Evolutionary conservation across 768 basidiomycete species (phyloP).

Genomic region (Boletus pseudopeckii): DNA sequence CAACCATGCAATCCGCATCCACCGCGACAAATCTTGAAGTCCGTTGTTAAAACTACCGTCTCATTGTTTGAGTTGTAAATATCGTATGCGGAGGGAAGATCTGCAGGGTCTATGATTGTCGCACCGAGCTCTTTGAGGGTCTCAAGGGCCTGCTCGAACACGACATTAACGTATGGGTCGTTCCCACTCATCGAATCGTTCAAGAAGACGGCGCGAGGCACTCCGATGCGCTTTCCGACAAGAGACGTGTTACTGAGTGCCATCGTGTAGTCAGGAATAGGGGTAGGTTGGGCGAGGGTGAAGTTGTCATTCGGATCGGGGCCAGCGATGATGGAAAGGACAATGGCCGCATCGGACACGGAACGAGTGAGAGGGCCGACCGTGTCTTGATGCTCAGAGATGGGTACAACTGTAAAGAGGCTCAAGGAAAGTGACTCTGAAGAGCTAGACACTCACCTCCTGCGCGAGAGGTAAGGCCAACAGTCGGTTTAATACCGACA

Average conservation of each 20-base stretch:
- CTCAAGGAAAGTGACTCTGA: background rate
- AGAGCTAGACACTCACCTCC: constrained; percentile 39
- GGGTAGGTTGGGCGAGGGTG: constrained; percentile 48
- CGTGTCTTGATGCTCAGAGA: constrained; percentile 55
- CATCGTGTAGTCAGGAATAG: constrained; percentile 53
- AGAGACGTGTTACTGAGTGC: constrained; percentile 49
- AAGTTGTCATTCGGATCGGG: constrained; percentile 53
- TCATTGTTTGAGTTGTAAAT: constrained; percentile 50
- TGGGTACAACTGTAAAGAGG: constrained; percentile 46
- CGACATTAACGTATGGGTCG: constrained; percentile 32
- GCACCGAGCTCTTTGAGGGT: constrained; percentile 39
- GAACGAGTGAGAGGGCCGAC: constrained; percentile 56
- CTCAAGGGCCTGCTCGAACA: constrained; percentile 41
- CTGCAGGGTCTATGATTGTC: constrained; percentile 59
- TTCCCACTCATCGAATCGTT: constrained; percentile 26
- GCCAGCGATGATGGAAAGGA: constrained; percentile 56
- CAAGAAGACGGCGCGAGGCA: constrained; percentile 40
- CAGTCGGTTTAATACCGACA: constrained; percentile 58
- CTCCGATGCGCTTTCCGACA: constrained; percentile 50
- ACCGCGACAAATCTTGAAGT: constrained; percentile 51
- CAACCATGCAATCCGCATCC: background rate
- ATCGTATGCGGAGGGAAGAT: constrained; percentile 55
- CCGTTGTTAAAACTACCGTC: constrained; percentile 48
- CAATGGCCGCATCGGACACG: constrained; percentile 50
- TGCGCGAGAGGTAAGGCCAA: constrained; percentile 56